Base-by-base conservation (phyloP, 345 rosid species). In the Rubroshorea leprosula region DNA sequence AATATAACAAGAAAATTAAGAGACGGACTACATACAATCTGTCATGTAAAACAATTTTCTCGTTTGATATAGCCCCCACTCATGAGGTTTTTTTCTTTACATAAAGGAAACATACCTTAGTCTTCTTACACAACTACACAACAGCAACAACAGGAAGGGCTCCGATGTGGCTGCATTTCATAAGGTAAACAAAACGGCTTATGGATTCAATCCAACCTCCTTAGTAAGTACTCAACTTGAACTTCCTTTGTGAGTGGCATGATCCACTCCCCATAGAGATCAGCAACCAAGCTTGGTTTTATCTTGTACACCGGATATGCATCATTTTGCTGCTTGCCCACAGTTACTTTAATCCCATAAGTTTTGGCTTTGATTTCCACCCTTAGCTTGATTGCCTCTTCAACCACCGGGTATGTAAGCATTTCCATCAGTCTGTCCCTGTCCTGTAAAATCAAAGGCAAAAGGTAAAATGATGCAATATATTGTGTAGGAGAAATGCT, bases 181-280 rank as follows among this genome's bases (percentile, higher is more conserved):
- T 35, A 1, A 35, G 9, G 1, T 10, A 35, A 2, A 35, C 41
- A 35, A 10, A 44, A 44, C 18, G 45, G 16, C 3, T 3, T 2
- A 44, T 44, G 47, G 9, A 22, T 4, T 66, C 62, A 81, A 54
- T 85, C 96, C 51, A 85, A 63, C 76, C 96, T 83, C 74, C 96
- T 79, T 66, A 88, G 69, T 16, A 88, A 64, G 61, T 85, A 88
- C 55, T 67, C 76, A 0, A 88, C 88, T 55, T 88, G 93, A 63
- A 88, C 96, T 64, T 79, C 90, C 67, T 88, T 88, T 6, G 96
- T 88, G 65, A 85, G 62, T 4, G 93, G 96, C 93, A 88, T 85
- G 77, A 88, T 85, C 96, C 90, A 78, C 43, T 76, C 76, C 21
- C 80, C 85, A 50, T 83, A 83, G 27, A 88, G 67, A 9, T 75